Conservation (phyloP, 129 eudicot species). For the Escallonia herrerae region DNA sequence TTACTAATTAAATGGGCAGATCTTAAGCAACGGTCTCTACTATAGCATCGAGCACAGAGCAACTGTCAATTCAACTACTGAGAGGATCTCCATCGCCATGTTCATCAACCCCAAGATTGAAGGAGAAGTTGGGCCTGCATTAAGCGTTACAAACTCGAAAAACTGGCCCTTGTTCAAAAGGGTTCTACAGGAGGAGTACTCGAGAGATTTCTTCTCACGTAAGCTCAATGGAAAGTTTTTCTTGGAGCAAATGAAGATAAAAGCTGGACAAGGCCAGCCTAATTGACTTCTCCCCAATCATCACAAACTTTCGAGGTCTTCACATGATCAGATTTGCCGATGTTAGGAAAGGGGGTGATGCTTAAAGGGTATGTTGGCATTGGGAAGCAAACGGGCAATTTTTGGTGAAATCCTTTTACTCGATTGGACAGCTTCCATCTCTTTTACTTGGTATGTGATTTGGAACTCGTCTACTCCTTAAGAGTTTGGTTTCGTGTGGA, state of each 20-base stretch:
- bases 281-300: too few species aligned
- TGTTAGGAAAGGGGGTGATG: too few species aligned
- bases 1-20: slow-evolving; percentile 14
- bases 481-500: too few species aligned
- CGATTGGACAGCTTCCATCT: too few species aligned
- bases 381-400: too few species aligned
- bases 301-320: too few species aligned
- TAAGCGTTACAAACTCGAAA: slow-evolving; percentile 18
- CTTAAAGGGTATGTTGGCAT: too few species aligned
- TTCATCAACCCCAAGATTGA: slow-evolving; percentile 38
- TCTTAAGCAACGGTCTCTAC: slow-evolving; percentile 35
- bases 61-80: slow-evolving; percentile 21
- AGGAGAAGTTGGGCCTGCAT: slow-evolving; percentile 37
- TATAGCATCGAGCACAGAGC: slow-evolving; percentile 43
- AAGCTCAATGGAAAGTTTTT: slow-evolving; percentile 39
- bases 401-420: too few species aligned
- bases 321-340: too few species aligned
- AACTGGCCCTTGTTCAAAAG: slow-evolving; percentile 27
- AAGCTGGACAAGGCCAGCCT: neutral
- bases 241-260: slow-evolving; percentile 31
- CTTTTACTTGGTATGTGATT: too few species aligned
- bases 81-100: slow-evolving; percentile 34
- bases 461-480: too few species aligned
- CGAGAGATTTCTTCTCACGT: slow-evolving; percentile 32
- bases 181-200: slow-evolving; percentile 27